These are phyloP conservation scores for Rutstroemia sp. DNA, from an alignment of 2,329 filamentous ascomycete genomes.

Conservation along the genomic window DNA sequence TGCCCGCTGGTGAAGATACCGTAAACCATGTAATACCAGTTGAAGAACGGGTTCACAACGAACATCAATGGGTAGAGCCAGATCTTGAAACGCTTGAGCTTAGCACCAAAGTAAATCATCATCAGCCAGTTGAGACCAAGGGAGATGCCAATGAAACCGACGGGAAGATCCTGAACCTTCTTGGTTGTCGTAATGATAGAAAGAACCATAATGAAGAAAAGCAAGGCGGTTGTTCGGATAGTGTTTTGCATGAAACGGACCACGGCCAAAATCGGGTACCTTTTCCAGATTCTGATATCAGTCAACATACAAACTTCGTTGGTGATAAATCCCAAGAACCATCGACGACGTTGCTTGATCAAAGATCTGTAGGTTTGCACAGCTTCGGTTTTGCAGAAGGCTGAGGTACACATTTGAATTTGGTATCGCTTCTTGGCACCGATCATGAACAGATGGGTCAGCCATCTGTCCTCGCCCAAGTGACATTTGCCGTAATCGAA, in stretches of 20 bases:
- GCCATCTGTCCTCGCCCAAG: constrained; percentile 90
- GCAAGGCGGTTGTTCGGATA: constrained; percentile 83
- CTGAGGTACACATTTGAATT: constrained; percentile 95
- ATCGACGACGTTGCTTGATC: constrained; percentile 88
- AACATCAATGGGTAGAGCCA: constrained; percentile 97
- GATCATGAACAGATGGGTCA: constrained; percentile 98
- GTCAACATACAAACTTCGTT: constrained; percentile 99
- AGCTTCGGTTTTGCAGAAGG: constrained; percentile 97
- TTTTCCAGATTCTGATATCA: constrained; percentile 82
- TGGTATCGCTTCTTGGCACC: constrained; percentile 88
- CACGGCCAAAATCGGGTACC: constrained; percentile 78
- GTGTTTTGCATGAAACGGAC: constrained; percentile 95
- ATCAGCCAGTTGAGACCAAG: constrained; percentile 88
- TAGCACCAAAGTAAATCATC: constrained; percentile 92
- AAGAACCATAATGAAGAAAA: constrained; percentile 91
- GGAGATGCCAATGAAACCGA: constrained; percentile 89
- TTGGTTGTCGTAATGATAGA: constrained; percentile 81
- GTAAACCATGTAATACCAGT: constrained; percentile 82
- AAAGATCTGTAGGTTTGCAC: constrained; percentile 81
- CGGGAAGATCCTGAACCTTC: constrained; percentile 68
- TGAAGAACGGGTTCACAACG: constrained; percentile 89
- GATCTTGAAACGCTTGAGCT: constrained; percentile 83
- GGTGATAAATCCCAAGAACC: constrained; percentile 96
- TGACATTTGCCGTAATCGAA: constrained; percentile 97
- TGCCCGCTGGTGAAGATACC: constrained; percentile 67